These are phyloP conservation scores for Trametes polyzona DNA, from an alignment of 1,284 basidiomycete species.

Conservation along the genomic window DNA sequence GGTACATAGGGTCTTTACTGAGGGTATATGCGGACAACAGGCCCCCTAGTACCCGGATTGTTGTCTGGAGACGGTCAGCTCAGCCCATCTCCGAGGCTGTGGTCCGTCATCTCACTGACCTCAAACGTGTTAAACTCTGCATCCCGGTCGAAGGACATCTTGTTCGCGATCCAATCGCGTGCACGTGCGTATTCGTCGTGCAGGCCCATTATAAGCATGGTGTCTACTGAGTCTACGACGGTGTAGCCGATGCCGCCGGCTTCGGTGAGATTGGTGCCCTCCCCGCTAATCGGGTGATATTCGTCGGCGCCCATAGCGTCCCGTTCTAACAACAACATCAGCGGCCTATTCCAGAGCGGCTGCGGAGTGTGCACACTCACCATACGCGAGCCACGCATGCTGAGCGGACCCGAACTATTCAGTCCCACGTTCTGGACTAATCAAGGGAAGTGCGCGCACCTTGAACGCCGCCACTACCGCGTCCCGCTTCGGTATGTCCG, in stretches of 20 bases:
- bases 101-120: slow-evolving; percentile 48
- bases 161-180: slow-evolving; percentile 74
- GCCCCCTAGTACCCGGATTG: slow-evolving; percentile 83
- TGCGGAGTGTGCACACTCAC: slow-evolving; percentile 42
- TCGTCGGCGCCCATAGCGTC: slow-evolving; percentile 91
- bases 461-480: slow-evolving; percentile 80
- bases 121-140: slow-evolving; percentile 92
- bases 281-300: slow-evolving; percentile 79
- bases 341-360: neutral
- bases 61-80: slow-evolving; percentile 51
- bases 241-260: slow-evolving; percentile 87
- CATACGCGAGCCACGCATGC: slow-evolving; percentile 84
- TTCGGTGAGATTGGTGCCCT: slow-evolving; percentile 76
- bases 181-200: slow-evolving; percentile 81
- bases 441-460: slow-evolving; percentile 47
- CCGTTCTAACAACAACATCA: slow-evolving; percentile 59
- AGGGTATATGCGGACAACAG: slow-evolving; percentile 85
- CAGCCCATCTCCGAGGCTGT: neutral
- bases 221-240: slow-evolving; percentile 84
- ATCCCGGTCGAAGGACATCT: slow-evolving; percentile 79
- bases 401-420: slow-evolving; percentile 36
- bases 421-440: neutral
- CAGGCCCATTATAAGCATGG: slow-evolving; percentile 86
- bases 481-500: slow-evolving; percentile 66
- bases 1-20: slow-evolving; percentile 67